Base-by-base conservation (phyloP, 148 eudicot species). In the Pouteria glomerata region DNA sequence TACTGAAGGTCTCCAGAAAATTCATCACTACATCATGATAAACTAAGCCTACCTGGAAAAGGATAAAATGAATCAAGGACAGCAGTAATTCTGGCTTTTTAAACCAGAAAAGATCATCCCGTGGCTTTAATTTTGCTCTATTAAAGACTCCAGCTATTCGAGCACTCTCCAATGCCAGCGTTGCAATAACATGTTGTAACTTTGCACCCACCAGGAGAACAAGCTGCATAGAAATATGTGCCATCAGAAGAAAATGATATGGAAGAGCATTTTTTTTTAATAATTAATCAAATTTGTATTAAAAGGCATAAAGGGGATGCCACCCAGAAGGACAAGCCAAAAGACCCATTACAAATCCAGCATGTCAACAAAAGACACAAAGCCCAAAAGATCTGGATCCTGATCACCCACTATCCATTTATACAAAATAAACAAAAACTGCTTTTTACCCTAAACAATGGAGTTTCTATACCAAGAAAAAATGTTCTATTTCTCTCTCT, bases 21-120 rank as follows among this genome's bases (percentile, higher is more conserved):
- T 29, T 8, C 70, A 67, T 3, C 51, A 53, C 26, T 24, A 56
- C 8, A 27, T n/a, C n/a, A n/a, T n/a, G n/a, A n/a, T n/a, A 35
- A 35, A 72, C 55, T 34, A 58, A 47, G 73, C 76, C n/a, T 72
- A 91, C 98, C 98, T 95, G 99, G 82, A 95, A 95, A 76, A 95
- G 97, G 71, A 95, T 73, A 77, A 95, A 95, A 80, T 95, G 99
- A 82, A 95, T 95, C 79, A 95, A 81, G 75, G 88, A 82, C 76
- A 95, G 70, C 78, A 95, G 75, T 6, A 91, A 73, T 79, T 86
- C 87, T 23, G 98, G 98, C 67, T 88, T 93, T 65, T 88, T 93
- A 77, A 94, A 94, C 98, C 98, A 94, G 85, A 94, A 94, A 39
- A 94, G 93, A 76, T 86, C 97, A 77, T 94, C 93, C 73, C 98